Conservation (phyloP, 257 asterid genomes). For the Linderniella brevidens region DNA sequence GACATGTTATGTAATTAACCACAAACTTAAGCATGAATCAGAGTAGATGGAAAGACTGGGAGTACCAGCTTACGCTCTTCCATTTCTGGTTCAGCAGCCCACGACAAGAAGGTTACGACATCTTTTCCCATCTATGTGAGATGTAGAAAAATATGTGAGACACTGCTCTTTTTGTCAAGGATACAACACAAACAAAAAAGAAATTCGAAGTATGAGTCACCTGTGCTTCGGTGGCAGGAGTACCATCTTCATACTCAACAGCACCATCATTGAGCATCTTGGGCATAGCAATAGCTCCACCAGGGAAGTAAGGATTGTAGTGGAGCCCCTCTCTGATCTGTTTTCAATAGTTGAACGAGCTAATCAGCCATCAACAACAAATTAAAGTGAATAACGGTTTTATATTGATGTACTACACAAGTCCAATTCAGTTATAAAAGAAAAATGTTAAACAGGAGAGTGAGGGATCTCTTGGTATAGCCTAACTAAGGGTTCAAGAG, state of each 20-base stretch:
- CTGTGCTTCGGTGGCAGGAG: conserved; percentile 73
- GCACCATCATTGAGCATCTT: conserved; percentile 79
- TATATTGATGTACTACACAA: no score
- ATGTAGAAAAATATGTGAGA: neutral
- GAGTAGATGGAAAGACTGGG: no score
- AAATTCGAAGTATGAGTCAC: conserved; percentile 13
- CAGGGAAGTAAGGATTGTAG: conserved; percentile 69
- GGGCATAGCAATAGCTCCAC: conserved; percentile 80
- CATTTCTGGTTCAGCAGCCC: conserved; percentile 87
- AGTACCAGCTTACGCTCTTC: conserved; percentile 67
- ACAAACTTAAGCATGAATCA: no score
- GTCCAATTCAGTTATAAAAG: no score
- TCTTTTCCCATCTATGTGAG: conserved; percentile 54
- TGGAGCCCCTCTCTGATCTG: conserved; percentile 60
- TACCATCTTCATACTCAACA: conserved; percentile 62
- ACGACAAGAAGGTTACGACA: conserved; percentile 47
- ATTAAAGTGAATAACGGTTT: neutral
- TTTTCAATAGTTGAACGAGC: neutral
- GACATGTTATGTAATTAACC: no score
- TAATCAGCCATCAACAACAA: neutral
- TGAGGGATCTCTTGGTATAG: no score
- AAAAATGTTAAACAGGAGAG: no score
- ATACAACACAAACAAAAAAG: neutral
- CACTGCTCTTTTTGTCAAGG: neutral
- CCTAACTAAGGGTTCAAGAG: no score